phyloP scores from a whole-genome alignment of 768 basidiomycete genomes.

The Suillus hirtellus region DNA sequence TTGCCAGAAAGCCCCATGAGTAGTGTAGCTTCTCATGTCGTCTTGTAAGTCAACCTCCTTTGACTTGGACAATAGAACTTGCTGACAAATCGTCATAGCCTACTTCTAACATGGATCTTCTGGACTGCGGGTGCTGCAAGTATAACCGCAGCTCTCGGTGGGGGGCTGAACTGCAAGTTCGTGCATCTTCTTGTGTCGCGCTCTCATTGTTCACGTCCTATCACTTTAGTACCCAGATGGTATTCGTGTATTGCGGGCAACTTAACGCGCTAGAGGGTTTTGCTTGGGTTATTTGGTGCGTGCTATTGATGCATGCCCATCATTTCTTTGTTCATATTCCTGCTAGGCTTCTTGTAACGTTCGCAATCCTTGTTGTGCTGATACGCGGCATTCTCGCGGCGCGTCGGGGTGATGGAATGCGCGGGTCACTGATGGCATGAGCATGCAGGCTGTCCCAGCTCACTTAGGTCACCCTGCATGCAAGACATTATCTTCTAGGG shows the following conservation, averaged over 20 bases:
- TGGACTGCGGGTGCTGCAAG: slow-evolving; percentile 77
- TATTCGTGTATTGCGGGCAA: slow-evolving; percentile 69
- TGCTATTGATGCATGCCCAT: slow-evolving; percentile 6
- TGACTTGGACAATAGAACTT: slow-evolving; percentile 7
- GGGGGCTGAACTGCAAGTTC: slow-evolving; percentile 69
- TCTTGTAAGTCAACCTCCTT: slow-evolving; percentile 51
- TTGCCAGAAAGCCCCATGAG: slow-evolving; percentile 43
- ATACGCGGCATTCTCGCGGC: slow-evolving; percentile 59
- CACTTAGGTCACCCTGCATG: background rate
- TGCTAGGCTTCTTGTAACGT: slow-evolving; percentile 62
- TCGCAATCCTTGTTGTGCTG: slow-evolving; percentile 58
- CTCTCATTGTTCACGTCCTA: slow-evolving; percentile 4
- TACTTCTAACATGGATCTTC: slow-evolving; percentile 71
- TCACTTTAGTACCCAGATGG: slow-evolving; percentile 36
- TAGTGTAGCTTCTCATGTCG: slow-evolving; percentile 61
- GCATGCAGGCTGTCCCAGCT: background rate
- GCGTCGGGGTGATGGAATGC: slow-evolving; percentile 66
- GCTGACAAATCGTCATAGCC: slow-evolving; percentile 36
- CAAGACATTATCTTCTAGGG: background rate
- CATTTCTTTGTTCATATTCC: background rate
- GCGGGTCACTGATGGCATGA: slow-evolving; percentile 51
- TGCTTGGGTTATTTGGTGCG: slow-evolving; percentile 74
- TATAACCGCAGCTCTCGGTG: slow-evolving; percentile 65
- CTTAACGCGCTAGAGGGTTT: slow-evolving; percentile 75
- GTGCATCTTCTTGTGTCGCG: slow-evolving; percentile 21